Evolutionary conservation across 2,329 filamentous ascomycete species (phyloP), one percentile per base, ranked within the genome.

Genomic region (Beauveria scarabaeidicola): DNA sequence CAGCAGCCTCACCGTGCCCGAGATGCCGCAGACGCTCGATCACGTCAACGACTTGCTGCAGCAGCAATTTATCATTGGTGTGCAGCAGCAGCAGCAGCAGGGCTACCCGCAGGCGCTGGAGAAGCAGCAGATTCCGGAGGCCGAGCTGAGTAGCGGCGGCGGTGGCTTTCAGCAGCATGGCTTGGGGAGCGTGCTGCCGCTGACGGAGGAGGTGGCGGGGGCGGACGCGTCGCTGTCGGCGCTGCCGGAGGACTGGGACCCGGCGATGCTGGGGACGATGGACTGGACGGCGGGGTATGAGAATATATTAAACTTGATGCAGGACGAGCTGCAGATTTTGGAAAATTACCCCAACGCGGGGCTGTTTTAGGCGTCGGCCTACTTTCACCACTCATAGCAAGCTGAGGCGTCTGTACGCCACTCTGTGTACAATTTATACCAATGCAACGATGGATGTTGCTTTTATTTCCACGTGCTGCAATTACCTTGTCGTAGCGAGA

Each of bases 1-100:
- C 48, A 52, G 38, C 41, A 40, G 8, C 19, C 27, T 40, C 27
- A 19, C 47, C 13, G 56, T 58, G 47, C 56, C 56, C 25, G 38
- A 84, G 66, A 72, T 74, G 21, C 73, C 75, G 64, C 77, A 81
- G 52, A 71, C 74, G 52, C 71, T 76, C 27, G 74, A 79, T 62
- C 71, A 77, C 44, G 72, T 72, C 52, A 75, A 81, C 67, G 72
- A 71, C 3, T 76, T 77, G 79, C 1, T 76, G 46, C 46, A 50
- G 3, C 47, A 46, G 40, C 47, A 52, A 27, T 43, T 51, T 17
- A 38, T 8, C 41, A 51, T 58, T 25, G 44, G 43, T 17, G 10
- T 23, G 13, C 44, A 7, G 32, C 55, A 9, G 38, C 23, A 21
- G 38, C 52, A 29, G 52, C 19, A 8, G 23, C 36, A 6, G 25